Percentiles rank a stretch among this genome's conserved stretches.
phyloP scores from a whole-genome alignment of 257 asterid species.

The Knoxia roxburghii region DNA sequence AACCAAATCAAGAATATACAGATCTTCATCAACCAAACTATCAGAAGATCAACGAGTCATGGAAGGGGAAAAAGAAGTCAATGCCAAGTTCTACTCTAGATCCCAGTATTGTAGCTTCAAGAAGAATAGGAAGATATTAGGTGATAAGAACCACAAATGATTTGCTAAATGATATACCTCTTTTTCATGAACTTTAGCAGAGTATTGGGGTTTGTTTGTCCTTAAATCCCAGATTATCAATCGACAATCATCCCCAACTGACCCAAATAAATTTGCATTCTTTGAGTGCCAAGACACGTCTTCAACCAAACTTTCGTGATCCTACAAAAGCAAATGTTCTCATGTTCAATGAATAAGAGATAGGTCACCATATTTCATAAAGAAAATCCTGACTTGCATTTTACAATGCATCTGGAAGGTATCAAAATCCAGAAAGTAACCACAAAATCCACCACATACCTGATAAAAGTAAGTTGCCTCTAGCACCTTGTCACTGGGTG shows the following conservation, averaged over 20 bases:
- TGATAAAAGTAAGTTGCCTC: constrained; percentile 48
- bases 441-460: constrained; percentile 35
- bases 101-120: neutral
- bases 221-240: constrained; percentile 90
- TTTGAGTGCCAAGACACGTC: constrained; percentile 89
- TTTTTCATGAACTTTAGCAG: constrained; percentile 64
- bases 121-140: neutral
- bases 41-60: neutral
- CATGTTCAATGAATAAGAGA: neutral
- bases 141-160: neutral
- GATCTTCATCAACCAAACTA: neutral
- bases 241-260: constrained; percentile 94
- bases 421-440: neutral
- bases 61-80: neutral
- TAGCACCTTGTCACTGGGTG: constrained; percentile 59
- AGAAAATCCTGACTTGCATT: neutral
- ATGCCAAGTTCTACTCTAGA: neutral
- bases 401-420: neutral
- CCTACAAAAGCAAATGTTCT: constrained; percentile 39
- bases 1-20: neutral
- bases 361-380: constrained; percentile 1
- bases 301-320: constrained; percentile 70
- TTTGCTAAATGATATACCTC: constrained; percentile 40
- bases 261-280: constrained; percentile 76
- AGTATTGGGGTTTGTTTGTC: constrained; percentile 69